Conservation (phyloP, 2,329 filamentous ascomycete genomes). For the Pseudocercospora fijiensis region DNA sequence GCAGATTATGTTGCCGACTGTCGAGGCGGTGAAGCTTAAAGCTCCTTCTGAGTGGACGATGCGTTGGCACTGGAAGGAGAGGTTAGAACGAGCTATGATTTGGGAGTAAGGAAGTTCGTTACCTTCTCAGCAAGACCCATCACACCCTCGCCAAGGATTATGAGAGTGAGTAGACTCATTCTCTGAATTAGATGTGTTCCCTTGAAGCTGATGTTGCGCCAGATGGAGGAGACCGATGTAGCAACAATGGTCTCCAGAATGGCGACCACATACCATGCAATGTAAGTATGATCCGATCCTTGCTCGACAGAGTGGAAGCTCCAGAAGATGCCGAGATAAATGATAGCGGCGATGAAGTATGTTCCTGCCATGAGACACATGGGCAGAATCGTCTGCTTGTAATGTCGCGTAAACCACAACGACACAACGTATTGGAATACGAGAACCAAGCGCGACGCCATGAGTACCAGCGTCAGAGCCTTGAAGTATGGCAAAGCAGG, state of each 20-base stretch:
- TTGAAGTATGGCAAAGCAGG: conserved; percentile 39
- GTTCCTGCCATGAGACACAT: conserved; percentile 38
- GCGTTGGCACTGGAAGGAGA: conserved; percentile 28
- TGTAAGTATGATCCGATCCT: conserved; percentile 40
- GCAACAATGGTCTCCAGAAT: conserved; percentile 36
- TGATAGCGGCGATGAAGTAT: conserved; percentile 37
- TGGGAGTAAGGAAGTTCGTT: not conserved
- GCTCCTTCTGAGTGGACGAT: conserved; percentile 36
- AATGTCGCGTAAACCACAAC: conserved; percentile 37
- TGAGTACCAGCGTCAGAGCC: conserved; percentile 41
- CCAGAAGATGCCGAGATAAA: conserved; percentile 38
- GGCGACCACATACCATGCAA: conserved; percentile 54
- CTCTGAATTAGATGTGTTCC: conserved; percentile 41
- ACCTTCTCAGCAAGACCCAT: conserved; percentile 38
- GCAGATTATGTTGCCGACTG: conserved; percentile 38
- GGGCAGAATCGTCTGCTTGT: conserved; percentile 35
- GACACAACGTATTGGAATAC: conserved; percentile 42
- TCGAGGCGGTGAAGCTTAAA: conserved; percentile 22
- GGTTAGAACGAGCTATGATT: not conserved
- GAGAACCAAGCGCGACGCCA: conserved; percentile 41
- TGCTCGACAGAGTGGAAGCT: conserved; percentile 27
- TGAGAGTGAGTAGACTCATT: conserved; percentile 42
- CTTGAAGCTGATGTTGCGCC: conserved; percentile 41
- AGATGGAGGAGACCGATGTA: conserved; percentile 36
- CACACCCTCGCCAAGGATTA: conserved; percentile 44